Base-by-base conservation (phyloP, 1,284 basidiomycete species). In the Puccinia polysora region DNA sequence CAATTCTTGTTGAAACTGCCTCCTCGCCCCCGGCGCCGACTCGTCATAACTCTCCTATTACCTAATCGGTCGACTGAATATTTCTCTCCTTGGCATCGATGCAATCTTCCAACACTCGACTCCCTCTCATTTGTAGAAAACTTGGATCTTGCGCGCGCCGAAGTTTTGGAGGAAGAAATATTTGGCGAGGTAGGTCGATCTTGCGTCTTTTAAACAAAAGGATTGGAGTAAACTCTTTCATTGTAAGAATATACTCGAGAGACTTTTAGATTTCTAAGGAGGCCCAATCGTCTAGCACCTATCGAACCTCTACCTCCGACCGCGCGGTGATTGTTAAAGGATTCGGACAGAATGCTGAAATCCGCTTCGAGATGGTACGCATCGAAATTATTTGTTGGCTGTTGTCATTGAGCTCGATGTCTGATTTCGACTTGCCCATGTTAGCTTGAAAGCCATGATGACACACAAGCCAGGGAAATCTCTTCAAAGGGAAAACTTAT, bases 161-260 rank as follows among this genome's bases (percentile, higher is more conserved):
- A 71, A 60, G 45, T 63, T 2, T 43, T 71, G 23, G 69, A 71
- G 32, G 69, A 71, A 45, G 69, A 71, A 63, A 71, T 71, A 6
- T 71, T 71, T 43, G 58, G 69, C 7, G 59, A 71, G 50, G 69
- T 71, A 47, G 50, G 53, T 34, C 12, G 2, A 47, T 63, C 43
- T n/a, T n/a, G n/a, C 30, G 8, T 50, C 5, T 58, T 36, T 52
- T 10, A 14, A 12, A 32, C 14, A 8, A 14, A n/a, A 20, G 23
- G 15, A 20, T 50, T 18, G 18, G 30, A 7, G 7, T 52, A 28
- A 7, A 10, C 50, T 52, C 20, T 52, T 64, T 64, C 23, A 7
- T 64, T 64, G 18, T 64, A n/a, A 64, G 15, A 18, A 18, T 6
- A 45, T 4, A 36, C 43, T 56, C 65, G 25, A 4, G 25, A 36